Evolutionary conservation across 1,139 yeast species (phyloP), one percentile per base, ranked within the genome.

Genomic region (Citeromyces hawaiiensis): DNA sequence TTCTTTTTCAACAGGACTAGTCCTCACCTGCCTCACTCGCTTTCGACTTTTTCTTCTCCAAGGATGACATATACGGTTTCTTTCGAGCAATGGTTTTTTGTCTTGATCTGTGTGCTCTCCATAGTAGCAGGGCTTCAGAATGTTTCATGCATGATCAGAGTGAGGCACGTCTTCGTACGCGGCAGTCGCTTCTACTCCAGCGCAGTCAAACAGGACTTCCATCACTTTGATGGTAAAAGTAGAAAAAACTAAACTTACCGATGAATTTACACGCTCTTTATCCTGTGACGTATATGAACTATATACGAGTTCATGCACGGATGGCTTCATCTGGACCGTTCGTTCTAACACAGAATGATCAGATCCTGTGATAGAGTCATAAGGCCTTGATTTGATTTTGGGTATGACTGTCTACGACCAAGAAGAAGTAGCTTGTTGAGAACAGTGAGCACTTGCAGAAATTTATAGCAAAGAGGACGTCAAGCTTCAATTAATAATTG

Each of bases 171-270:
- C 61, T 32, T 57, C 59, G 36, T 56, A 57, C 10, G 56, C 49
- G 9, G 42, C 40, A 0, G 86, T 76, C 5, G 82, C 85, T 56
- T 80, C 87, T n/a, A 68, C 70, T 0, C 88, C 88, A 6, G 76
- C 85, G 53, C 80, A 77, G 44, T 78, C 83, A 44, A 73, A 58
- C 36, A 80, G 56, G 4, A 79, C 82, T 46, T 76, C 87, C 87
- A 4, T 87, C 88, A 1, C 39, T 37, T 27, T 16, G 4, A 25
- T 16, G 16, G 38, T 36, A 27, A 36, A 34, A n/a, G 3, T n/a
- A 7, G 7, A 19, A 19, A 19, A 32, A 15, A 9, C 10, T 14
- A 8, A 19, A 32, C 39, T 37, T 37, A 37, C 40, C 87, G 86
- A 50, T 80, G 88, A 1, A 58, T 57, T n/a, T n/a, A n/a, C n/a